Base-by-base conservation (phyloP, 225 moss, liverwort and hornwort genomes). In the Sphagnum tenellum region DNA sequence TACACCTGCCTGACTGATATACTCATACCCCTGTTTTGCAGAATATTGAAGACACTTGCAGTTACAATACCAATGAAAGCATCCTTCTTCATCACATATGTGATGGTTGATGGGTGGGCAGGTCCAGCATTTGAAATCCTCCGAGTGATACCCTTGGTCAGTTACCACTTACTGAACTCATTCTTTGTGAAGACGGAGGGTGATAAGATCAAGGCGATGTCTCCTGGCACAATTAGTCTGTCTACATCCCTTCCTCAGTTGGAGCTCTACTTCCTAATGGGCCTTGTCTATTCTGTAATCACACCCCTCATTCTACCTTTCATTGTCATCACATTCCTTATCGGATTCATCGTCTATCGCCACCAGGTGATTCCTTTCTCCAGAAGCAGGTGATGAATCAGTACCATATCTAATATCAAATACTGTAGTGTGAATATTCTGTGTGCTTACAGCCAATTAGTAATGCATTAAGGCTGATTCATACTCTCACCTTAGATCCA, bases 91-190 rank as follows among this genome's bases (percentile, higher is more conserved):
- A 88, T 91, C 13, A 89, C 85, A n/a, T 94, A 70, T n/a, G 84
- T 91, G 4, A 86, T 94, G 94, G 73, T 91, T 2, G 91, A 94
- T 63, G 94, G 94, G 45, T 94, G 94, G 94, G 67, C 91, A 1
- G 80, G 89, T 11, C 77, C 82, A 44, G 78, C 80, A 7, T 59
- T 72, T 73, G 91, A 94, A 73, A 74, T 89, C 2, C 5, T 86
- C 13, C 80, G 89, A 1, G 47, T 67, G 0, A 2, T 65, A 11
- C 62, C 71, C 2, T 65, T 94, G 3, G 48, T 79, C 14, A 0
- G 80, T 3, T 94, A 82, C 5, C 87, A 91, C 12, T 12, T 89
- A 0, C 74, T 64, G 11, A 89, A 89, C 57, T 62, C 81, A 0
- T 71, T 82, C 1, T 85, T 94, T 64, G 83, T 91, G 47, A 74